phyloP scores from a whole-genome alignment of 495 filamentous ascomycete species.

The Recurvomyces mirabilis region DNA sequence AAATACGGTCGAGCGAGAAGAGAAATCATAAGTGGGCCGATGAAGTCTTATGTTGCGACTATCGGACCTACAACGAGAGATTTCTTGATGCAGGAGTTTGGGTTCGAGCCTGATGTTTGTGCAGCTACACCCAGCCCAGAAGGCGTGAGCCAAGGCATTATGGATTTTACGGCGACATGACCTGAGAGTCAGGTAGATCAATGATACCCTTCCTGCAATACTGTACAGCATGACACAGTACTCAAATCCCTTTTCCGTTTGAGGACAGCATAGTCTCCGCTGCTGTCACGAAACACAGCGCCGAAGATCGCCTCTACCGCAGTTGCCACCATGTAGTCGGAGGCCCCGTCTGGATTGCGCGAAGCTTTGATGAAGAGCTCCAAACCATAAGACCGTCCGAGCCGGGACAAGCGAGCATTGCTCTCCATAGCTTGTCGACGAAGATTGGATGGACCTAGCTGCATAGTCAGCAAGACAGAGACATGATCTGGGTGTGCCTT shows the following conservation, averaged over 20 bases:
- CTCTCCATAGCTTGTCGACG: no score
- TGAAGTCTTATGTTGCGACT: slow-evolving; percentile 46
- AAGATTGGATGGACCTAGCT: no score
- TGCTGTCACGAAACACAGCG: neutral
- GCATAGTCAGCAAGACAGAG: no score
- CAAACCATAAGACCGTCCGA: no score
- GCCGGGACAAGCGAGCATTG: no score
- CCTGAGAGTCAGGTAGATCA: neutral
- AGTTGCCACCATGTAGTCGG: neutral
- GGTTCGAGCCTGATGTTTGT: slow-evolving; percentile 68
- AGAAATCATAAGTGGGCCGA: slow-evolving; percentile 14
- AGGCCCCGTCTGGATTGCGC: neutral
- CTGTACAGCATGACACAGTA: no score
- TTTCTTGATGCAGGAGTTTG: slow-evolving; percentile 55
- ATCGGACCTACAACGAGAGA: slow-evolving; percentile 91
- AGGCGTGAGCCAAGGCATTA: slow-evolving; percentile 54
- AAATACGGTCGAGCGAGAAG: slow-evolving; percentile 29
- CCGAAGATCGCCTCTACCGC: slow-evolving; percentile 6
- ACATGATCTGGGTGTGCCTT: no score
- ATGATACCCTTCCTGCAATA: slow-evolving; percentile 1
- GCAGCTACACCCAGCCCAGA: slow-evolving; percentile 73
- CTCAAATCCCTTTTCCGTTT: no score
- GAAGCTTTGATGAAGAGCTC: neutral
- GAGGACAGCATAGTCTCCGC: no score
- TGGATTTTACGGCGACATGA: neutral